Evolutionary conservation across 352 stramenopile genomes (phyloP).

Genomic region (Pythium folliculosum): DNA sequence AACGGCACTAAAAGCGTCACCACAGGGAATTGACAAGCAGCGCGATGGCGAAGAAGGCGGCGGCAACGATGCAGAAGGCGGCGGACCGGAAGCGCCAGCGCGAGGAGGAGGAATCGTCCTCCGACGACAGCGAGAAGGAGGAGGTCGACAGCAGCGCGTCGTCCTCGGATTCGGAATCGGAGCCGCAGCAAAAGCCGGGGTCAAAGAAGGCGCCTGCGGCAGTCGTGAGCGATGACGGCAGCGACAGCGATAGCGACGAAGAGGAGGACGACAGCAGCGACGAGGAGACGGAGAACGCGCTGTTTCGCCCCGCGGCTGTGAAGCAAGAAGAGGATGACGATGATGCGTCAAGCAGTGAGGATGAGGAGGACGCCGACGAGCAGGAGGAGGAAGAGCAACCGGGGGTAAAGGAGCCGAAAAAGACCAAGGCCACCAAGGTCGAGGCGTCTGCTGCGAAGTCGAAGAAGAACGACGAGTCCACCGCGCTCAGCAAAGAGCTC

Average conservation of each 20-base stretch:
- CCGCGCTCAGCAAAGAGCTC: slow-evolving; percentile 27
- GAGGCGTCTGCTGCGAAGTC: slow-evolving; percentile 17
- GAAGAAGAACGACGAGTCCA: slow-evolving; percentile 30
- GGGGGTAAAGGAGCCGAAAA: slow-evolving; percentile 68
- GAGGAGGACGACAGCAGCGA: slow-evolving; percentile 58
- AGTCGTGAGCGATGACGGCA: slow-evolving; percentile 11
- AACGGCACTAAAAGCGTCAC: slow-evolving; percentile 14
- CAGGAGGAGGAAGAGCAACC: slow-evolving; percentile 11
- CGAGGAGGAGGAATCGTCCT: slow-evolving; percentile 22
- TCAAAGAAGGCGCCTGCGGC: not conserved
- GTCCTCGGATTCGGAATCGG: slow-evolving; percentile 11
- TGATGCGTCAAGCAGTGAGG: slow-evolving; percentile 19
- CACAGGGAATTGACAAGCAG: slow-evolving; percentile 5
- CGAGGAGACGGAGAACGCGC: slow-evolving; percentile 69
- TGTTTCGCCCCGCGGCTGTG: slow-evolving; percentile 54
- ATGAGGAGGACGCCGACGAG: slow-evolving; percentile 42
- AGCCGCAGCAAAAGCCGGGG: slow-evolving; percentile 6
- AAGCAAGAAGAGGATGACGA: slow-evolving; percentile 5
- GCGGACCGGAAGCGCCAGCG: slow-evolving; percentile 40
- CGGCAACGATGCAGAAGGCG: slow-evolving; percentile 18
- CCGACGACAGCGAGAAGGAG: not conserved
- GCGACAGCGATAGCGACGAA: slow-evolving; percentile 38
- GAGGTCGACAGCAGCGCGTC: slow-evolving; percentile 11
- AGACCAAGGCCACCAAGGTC: slow-evolving; percentile 30
- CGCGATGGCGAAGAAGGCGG: slow-evolving; percentile 22